Conservation (phyloP, 305 asterid genomes). For the Withania somnifera region DNA sequence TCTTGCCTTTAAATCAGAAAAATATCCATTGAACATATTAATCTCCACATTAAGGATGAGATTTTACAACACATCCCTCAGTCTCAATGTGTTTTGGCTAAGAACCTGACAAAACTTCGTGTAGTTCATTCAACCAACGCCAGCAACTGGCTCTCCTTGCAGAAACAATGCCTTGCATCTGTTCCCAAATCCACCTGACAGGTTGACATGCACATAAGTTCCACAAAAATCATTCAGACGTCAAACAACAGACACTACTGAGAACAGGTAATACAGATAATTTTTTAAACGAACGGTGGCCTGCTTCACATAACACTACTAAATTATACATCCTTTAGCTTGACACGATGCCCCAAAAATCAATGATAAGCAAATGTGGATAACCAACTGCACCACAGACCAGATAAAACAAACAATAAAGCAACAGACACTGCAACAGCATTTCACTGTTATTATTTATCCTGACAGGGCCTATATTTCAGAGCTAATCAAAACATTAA, state of each 20-base stretch:
- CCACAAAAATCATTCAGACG: neutral
- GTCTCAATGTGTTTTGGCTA: neutral
- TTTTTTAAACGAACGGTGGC: neutral
- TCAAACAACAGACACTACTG: neutral
- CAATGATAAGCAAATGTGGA: neutral
- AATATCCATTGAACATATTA: neutral
- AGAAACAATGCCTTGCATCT: slow-evolving; percentile 49
- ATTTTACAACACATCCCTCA: neutral
- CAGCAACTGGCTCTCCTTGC: slow-evolving; percentile 61
- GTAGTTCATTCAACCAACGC: slow-evolving; percentile 48
- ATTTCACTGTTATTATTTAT: neutral
- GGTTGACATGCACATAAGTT: neutral
- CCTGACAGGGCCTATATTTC: neutral
- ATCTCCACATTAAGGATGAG: neutral
- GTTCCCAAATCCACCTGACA: slow-evolving; percentile 67
- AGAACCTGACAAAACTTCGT: neutral
- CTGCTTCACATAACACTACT: neutral
- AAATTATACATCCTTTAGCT: neutral
- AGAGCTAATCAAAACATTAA: neutral
- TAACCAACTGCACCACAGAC: neutral
- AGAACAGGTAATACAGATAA: neutral
- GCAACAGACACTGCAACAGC: neutral
- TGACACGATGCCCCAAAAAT: too few relatives aligned
- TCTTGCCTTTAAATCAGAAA: neutral
- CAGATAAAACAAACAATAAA: neutral